Evolutionary conservation across 495 filamentous ascomycete genomes (phyloP), one percentile per base, ranked within the genome.

Genomic region (Diplogelasinospora grovesii): DNA sequence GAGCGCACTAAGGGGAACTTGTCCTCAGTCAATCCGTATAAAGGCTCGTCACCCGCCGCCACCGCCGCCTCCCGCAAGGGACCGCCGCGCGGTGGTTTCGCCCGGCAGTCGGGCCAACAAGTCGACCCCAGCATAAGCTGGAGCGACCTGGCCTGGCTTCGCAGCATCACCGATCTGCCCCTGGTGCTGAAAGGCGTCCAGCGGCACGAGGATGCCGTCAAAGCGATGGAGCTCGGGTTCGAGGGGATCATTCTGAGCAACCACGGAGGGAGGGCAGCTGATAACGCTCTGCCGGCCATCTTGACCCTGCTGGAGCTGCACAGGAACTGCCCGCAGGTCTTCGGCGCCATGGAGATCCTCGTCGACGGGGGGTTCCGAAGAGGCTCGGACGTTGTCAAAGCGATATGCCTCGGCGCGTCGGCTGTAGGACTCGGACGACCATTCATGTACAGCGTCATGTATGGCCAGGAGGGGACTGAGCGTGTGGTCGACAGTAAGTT

Each of bases 271-370:
- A 54, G 81, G 10, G 71, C 70, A 49, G 56, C 79, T 7, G 81
- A 85, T 52, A 59, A 78, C 8, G 75, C 73, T 26, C 53, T 80
- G 42, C 69, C 75, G 34, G 54, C 64, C 49, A 52, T 68, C 48
- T 64, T 71, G 43, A 82, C 83, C 29, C 73, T 95, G 16, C 79
- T 86, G 13, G 79, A 86, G 40, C 61, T 82, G 45, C 70, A 77
- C 41, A 56, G 63, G 53, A 52, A 70, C 49, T 67, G 70, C 44
- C 56, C 78, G 75, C 58, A 71, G 10, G 56, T 76, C 52, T 52
- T 80, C 4, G 70, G 76, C 19, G 56, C 63, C 2, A 64, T 83
- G 39, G 69, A 74, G 10, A 63, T 85, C 13, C 66, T 68, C 27
- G 59, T 83, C 23, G 79, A 85, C 43, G 78, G 76, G 1, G 79